These are phyloP conservation scores for Colletotrichum tropicale DNA, from an alignment of 2,329 filamentous ascomycete species.

Conservation along the genomic window DNA sequence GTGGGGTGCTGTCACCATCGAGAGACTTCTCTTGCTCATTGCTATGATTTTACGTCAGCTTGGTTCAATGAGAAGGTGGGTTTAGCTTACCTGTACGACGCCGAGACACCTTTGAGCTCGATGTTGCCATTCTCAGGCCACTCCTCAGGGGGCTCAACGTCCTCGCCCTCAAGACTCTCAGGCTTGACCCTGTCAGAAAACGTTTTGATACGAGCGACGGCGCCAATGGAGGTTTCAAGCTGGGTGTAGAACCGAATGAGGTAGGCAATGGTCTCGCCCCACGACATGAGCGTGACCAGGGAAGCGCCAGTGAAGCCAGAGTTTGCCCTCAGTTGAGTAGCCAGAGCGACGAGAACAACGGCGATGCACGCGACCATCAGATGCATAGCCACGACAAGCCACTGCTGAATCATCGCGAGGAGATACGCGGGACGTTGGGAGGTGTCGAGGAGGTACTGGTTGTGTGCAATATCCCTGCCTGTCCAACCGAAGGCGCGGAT, in stretches of 20 bases:
- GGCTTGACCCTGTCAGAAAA: slow-evolving; percentile 21
- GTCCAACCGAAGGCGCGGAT: slow-evolving; percentile 61
- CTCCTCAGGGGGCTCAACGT: not conserved
- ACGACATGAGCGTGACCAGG: slow-evolving; percentile 36
- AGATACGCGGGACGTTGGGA: slow-evolving; percentile 61
- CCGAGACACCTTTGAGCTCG: slow-evolving; percentile 21
- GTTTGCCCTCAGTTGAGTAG: slow-evolving; percentile 40
- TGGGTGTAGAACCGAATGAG: slow-evolving; percentile 34
- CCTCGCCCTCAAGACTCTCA: slow-evolving; percentile 15
- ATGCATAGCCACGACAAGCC: slow-evolving; percentile 56
- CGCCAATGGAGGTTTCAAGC: slow-evolving; percentile 26
- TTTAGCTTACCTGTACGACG: slow-evolving; percentile 8
- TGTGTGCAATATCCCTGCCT: slow-evolving; percentile 43
- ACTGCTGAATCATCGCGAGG: slow-evolving; percentile 58
- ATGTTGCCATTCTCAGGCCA: slow-evolving; percentile 24
- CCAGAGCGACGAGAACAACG: slow-evolving; percentile 49
- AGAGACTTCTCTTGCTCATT: not conserved
- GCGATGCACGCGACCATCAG: slow-evolving; percentile 52
- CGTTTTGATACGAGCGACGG: slow-evolving; percentile 21
- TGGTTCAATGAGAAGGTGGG: rapidly evolving
- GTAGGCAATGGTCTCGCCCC: slow-evolving; percentile 28
- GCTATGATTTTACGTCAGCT: not conserved
- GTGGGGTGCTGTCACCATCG: not conserved
- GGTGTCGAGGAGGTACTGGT: slow-evolving; percentile 49
- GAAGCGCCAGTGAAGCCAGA: slow-evolving; percentile 37